Evolutionary conservation across 2,329 filamentous ascomycete species (phyloP), one percentile per base, ranked within the genome.

Genomic region (Xylaria hypoxylon): DNA sequence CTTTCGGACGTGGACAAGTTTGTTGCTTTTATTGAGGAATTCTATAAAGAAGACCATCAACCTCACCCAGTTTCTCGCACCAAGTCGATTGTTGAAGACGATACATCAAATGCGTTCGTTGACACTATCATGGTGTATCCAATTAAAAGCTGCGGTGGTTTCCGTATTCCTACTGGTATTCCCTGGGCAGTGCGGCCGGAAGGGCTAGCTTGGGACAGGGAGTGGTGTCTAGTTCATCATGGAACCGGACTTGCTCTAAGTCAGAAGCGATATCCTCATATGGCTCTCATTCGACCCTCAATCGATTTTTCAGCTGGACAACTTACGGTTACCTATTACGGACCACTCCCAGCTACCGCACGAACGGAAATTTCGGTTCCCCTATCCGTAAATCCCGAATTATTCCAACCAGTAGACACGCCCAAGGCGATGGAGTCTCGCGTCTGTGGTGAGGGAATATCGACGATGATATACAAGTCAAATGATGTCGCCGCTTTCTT

Each of bases 191-290:
- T 98, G 22, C 88, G 87, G 62, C 83, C 86, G 7, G 94, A 97
- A 80, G 96, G 96, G 0, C 83, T 99, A 2, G 91, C 90, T 8
- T 98, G 95, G 94, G 96, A 99, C 77, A 87, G 96, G 68, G 95
- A 98, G 81, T 99, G 96, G 95, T 98, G 95, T 79, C 82, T 99
- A 22, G 85, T 99, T 15, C 94, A 97, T 76, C 87, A 90, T 75
- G 94, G 93, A 48, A 96, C 94, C 1, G 92, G 93, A 0, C 89
- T 90, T 72, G 93, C 91, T 5, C 82, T 99, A 60, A 97, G 88
- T 76, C 95, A 98, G 79, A 99, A 98, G 80, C 86, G 90, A 70
- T 90, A 96, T 75, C 92, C 94, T 2, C 88, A 85, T 38, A 98
- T 99, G 95, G 91, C 93, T 13, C 85, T 97, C 4, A 84, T 99